A percentile compares a stretch with the other conserved stretches of the same genome.
Evolutionary conservation across 2,329 filamentous ascomycete genomes (phyloP).

Genomic region (Paecilomyces fulvus): DNA sequence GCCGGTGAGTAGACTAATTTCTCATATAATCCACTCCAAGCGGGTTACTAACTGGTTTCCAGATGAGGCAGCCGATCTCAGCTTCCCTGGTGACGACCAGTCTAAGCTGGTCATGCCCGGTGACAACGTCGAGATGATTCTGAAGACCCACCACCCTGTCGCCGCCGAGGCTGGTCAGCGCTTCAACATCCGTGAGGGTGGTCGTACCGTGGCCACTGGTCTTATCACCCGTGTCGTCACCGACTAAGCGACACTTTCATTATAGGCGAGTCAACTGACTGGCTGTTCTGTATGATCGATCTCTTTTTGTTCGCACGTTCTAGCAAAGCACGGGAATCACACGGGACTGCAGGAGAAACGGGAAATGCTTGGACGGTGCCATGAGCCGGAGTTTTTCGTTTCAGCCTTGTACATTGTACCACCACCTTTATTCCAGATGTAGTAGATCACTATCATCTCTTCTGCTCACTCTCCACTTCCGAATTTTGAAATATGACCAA

Average conservation of each 20-base stretch:
- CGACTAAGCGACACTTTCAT: constrained; percentile 23
- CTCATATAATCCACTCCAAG: background rate
- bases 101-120: constrained; percentile 91
- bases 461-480: constrained; percentile 4
- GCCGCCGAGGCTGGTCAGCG: constrained; percentile 87
- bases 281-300: constrained; percentile 22
- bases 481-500: constrained; percentile 3
- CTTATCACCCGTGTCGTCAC: constrained; percentile 64
- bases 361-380: constrained; percentile 5
- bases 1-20: constrained; percentile 54
- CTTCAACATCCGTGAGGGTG: constrained; percentile 97
- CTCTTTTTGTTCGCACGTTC: constrained; percentile 20
- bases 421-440: constrained; percentile 1
- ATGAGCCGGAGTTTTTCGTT: constrained; percentile 8
- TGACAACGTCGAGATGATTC: constrained; percentile 97
- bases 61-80: constrained; percentile 65
- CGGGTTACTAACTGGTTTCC: constrained; percentile 1
- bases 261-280: constrained; percentile 7
- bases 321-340: constrained; percentile 28
- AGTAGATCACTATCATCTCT: background rate
- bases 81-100: constrained; percentile 75
- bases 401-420: constrained; percentile 1
- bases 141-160: constrained; percentile 73
- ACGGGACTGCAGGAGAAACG: constrained; percentile 11
- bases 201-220: constrained; percentile 77